phyloP scores from a whole-genome alignment of 805 yeast genomes.

The Sungouiella blattae region DNA sequence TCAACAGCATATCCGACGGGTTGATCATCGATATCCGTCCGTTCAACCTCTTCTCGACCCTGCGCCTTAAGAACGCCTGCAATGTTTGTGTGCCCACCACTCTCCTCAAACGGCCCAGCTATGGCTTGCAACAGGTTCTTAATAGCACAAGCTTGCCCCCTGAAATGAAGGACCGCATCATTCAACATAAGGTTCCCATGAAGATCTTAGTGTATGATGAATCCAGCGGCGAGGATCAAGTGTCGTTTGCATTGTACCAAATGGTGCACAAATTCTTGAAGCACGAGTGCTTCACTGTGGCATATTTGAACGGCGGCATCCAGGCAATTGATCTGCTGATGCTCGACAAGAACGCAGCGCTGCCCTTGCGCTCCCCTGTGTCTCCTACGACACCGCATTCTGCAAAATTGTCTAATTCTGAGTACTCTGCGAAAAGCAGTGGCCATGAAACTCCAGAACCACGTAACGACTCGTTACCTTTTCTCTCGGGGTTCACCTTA shows the following conservation, averaged over 20 bases:
- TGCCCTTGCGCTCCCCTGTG: slow-evolving; percentile 11
- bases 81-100: slow-evolving; percentile 45
- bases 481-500: slow-evolving; percentile 38
- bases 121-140: slow-evolving; percentile 29
- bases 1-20: neutral
- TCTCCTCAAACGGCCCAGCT: slow-evolving; percentile 36
- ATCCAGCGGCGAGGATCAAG: slow-evolving; percentile 16
- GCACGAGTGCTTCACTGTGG: slow-evolving; percentile 19
- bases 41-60: slow-evolving; percentile 29
- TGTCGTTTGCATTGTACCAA: slow-evolving; percentile 30
- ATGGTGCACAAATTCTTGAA: slow-evolving; percentile 28
- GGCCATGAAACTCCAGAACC: slow-evolving; percentile 1
- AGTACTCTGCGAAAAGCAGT: slow-evolving; percentile 1
- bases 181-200: slow-evolving; percentile 13
- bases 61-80: slow-evolving; percentile 29
- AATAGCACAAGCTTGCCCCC: slow-evolving; percentile 27
- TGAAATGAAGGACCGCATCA: slow-evolving; percentile 16
- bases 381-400: slow-evolving; percentile 9
- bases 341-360: slow-evolving; percentile 5
- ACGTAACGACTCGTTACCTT: slow-evolving; percentile 10
- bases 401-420: slow-evolving; percentile 4
- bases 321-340: slow-evolving; percentile 8
- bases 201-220: slow-evolving; percentile 34
- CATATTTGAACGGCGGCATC: slow-evolving; percentile 28
- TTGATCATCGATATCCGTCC: slow-evolving; percentile 38